Percentiles rank a stretch among this genome's conserved stretches.
Conservation (phyloP, 2,329 filamentous ascomycete genomes). For the Gnomoniopsis sp. region DNA sequence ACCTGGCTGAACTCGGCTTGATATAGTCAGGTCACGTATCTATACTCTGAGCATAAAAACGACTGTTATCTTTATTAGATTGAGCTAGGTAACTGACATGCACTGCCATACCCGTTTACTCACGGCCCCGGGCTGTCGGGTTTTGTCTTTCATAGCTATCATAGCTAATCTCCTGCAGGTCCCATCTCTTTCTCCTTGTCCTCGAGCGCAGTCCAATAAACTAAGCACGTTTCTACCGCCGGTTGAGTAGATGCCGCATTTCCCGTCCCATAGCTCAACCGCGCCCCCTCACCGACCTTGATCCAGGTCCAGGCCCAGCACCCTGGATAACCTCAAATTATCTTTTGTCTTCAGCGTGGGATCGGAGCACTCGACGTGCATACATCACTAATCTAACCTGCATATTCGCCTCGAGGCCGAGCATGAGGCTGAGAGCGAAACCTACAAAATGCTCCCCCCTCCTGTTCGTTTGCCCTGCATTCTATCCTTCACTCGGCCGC, state of each 20-base stretch:
- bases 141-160: background rate
- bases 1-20: no score
- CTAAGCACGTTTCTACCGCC: conserved; percentile 11
- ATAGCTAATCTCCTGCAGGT: background rate
- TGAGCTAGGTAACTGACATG: no score
- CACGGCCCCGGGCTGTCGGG: background rate
- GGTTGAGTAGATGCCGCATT: background rate
- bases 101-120: background rate
- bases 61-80: no score
- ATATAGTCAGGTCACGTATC: no score
- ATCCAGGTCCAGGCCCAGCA: background rate
- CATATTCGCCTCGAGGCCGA: background rate
- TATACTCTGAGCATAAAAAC: no score
- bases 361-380: background rate
- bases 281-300: background rate
- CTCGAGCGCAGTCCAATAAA: conserved; percentile 8
- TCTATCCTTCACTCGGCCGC: background rate
- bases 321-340: background rate
- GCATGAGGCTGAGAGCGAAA: background rate
- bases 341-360: background rate
- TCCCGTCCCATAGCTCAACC: background rate
- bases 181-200: background rate
- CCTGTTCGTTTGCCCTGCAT: background rate
- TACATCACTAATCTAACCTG: background rate
- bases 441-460: background rate